A percentile compares a stretch with the other conserved stretches of the same genome.
These are phyloP conservation scores for Cyathus striatus DNA, from an alignment of 768 basidiomycete species.

Conservation along the genomic window DNA sequence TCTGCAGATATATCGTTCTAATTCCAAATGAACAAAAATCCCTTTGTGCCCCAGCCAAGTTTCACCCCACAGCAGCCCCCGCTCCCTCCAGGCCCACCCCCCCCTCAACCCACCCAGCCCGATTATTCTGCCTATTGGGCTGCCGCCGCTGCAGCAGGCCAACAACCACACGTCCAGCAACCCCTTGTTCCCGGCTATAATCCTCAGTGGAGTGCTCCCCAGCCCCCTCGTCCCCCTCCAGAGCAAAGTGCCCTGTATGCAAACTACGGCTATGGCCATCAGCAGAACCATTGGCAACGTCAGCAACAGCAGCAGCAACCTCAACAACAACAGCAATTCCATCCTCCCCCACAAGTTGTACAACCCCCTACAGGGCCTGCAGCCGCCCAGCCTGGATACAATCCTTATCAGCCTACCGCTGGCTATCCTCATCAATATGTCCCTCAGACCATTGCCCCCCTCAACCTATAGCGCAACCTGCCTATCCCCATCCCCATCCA, in stretches of 20 bases:
- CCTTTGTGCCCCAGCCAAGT: conserved; percentile 65
- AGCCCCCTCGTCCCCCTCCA: conserved; percentile 61
- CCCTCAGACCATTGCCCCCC: conserved; percentile 54
- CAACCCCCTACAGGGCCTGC: conserved; percentile 52
- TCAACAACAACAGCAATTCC: conserved; percentile 38
- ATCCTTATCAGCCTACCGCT: conserved; percentile 69
- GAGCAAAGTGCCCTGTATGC: conserved; percentile 86
- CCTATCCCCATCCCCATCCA: conserved; percentile 45
- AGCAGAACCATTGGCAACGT: conserved; percentile 52
- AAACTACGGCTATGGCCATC: conserved; percentile 86
- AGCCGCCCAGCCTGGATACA: conserved; percentile 61
- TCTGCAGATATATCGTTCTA: conserved; percentile 2
- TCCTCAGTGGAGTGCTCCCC: conserved; percentile 63
- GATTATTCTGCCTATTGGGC: conserved; percentile 82
- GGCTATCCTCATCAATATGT: conserved; percentile 65
- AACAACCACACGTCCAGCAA: conserved; percentile 42
- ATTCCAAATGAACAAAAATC: conserved; percentile 75
- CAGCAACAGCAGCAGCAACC: conserved; percentile 57
- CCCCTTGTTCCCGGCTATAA: conserved; percentile 48
- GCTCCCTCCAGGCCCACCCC: conserved; percentile 75
- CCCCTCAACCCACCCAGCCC: conserved; percentile 58
- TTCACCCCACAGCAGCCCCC: conserved; percentile 74
- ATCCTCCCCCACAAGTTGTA: conserved; percentile 41
- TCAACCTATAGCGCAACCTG: conserved; percentile 46
- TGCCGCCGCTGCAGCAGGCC: conserved; percentile 44